Conservation (phyloP, 2,329 filamentous ascomycete species). For the Penicillium sp. region DNA sequence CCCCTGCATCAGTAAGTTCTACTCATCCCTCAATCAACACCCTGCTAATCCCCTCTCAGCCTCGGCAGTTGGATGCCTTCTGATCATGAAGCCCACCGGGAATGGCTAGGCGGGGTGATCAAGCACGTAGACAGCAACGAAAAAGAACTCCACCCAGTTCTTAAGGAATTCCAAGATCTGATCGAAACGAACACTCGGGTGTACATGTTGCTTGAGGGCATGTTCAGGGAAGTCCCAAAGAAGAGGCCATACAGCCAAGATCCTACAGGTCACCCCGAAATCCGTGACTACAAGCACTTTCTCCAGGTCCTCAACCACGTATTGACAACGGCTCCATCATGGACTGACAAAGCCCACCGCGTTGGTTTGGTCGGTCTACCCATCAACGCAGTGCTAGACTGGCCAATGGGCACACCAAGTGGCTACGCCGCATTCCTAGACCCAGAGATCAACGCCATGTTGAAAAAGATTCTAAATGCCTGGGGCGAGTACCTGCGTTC, state of each 20-base stretch:
- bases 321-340: conserved; percentile 31
- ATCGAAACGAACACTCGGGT: conserved; percentile 65
- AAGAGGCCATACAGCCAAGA: conserved; percentile 62
- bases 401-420: conserved; percentile 58
- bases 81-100: conserved; percentile 61
- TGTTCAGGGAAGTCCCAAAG: conserved; percentile 67
- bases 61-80: conserved; percentile 63
- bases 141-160: conserved; percentile 57
- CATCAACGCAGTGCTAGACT: conserved; percentile 59
- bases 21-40: not conserved
- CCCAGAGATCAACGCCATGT: conserved; percentile 51
- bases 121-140: conserved; percentile 54
- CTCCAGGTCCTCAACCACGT: conserved; percentile 63
- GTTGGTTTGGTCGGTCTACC: conserved; percentile 55
- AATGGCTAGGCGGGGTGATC: conserved; percentile 62
- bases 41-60: conserved; percentile 29
- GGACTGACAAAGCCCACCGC: conserved; percentile 31
- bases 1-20: conserved; percentile 18
- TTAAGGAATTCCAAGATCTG: conserved; percentile 64
- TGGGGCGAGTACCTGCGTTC: conserved; percentile 57
- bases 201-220: conserved; percentile 65
- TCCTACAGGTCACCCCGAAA: conserved; percentile 61
- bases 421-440: conserved; percentile 58
- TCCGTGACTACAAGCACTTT: conserved; percentile 68
- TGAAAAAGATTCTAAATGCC: conserved; percentile 53